phyloP scores from a whole-genome alignment of 306 rosid species.

The Oemleria cerasiformis region DNA sequence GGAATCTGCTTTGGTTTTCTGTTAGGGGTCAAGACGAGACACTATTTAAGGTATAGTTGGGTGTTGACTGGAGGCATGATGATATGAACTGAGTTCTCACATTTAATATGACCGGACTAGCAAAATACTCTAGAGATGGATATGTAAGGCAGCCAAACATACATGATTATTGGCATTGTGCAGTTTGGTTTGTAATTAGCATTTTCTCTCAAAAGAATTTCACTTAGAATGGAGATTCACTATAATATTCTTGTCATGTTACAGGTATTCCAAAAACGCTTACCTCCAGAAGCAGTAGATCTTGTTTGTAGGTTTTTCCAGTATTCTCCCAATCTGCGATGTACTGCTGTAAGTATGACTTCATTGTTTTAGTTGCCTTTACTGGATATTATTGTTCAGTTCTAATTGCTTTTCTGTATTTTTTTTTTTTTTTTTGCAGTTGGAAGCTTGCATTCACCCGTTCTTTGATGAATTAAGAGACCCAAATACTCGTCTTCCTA shows the following conservation, averaged over 20 bases:
- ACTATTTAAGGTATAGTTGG: not conserved
- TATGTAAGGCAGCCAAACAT: not conserved
- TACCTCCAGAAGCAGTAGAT: constrained; percentile 99
- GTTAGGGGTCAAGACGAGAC: not conserved
- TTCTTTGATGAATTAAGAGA: constrained; percentile 98
- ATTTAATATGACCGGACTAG: not conserved
- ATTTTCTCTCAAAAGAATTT: not conserved
- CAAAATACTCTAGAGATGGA: not conserved
- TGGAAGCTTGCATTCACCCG: constrained; percentile 99
- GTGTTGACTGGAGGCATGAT: not conserved
- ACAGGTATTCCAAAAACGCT: constrained; percentile 95
- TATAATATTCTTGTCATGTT: constrained; percentile 18
- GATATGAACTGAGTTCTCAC: not conserved
- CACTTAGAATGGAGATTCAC: not conserved
- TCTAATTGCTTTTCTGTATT: constrained; percentile 11
- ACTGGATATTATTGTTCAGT: not conserved
- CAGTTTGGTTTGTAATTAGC: constrained; percentile 3
- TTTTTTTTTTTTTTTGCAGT: constrained; percentile 41
- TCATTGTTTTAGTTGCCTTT: constrained; percentile 3
- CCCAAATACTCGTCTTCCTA: constrained; percentile 91
- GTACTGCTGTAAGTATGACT: constrained; percentile 79
- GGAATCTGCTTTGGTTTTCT: not conserved
- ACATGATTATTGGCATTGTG: not conserved
- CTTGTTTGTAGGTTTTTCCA: constrained; percentile 98
- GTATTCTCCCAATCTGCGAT: constrained; percentile 96